Evolutionary conservation across 768 basidiomycete species (phyloP).

Genomic region (Tylopilus vinaceipallidus): DNA sequence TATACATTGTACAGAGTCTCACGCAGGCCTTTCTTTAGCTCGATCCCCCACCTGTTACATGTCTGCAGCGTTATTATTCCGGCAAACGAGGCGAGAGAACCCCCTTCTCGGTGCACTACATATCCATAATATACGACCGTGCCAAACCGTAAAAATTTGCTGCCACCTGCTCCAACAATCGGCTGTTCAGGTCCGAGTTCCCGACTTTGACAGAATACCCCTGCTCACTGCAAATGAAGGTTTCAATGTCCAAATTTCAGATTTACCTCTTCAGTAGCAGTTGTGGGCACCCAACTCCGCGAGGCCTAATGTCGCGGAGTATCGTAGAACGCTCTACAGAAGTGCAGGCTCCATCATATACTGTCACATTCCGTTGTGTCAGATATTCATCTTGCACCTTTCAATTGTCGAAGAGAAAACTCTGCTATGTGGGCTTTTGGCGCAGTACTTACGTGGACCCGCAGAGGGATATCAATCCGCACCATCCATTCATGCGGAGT

Average conservation of each 20-base stretch:
- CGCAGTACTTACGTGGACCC: not conserved
- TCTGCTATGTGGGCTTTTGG: not conserved
- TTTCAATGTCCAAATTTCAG: not conserved
- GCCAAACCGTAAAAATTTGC: not conserved
- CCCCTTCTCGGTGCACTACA: not conserved
- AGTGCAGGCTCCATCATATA: not conserved
- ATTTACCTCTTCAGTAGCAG: not conserved
- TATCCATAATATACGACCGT: not conserved
- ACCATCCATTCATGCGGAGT: no score
- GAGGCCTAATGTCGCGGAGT: constrained; percentile 25
- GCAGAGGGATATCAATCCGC: no score
- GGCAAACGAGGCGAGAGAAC: not conserved
- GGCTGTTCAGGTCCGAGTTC: no score
- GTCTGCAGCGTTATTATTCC: not conserved
- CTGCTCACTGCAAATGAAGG: not conserved
- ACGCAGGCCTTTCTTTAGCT: constrained; percentile 3
- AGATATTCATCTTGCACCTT: not conserved
- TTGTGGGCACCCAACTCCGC: constrained; percentile 24
- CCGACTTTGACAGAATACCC: not conserved
- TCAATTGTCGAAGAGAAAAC: not conserved
- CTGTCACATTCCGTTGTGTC: not conserved
- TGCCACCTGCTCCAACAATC: not conserved
- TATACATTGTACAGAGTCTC: not conserved
- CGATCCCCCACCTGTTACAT: not conserved
- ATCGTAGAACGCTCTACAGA: no score